Percentiles rank a stretch among this genome's conserved stretches.
These are phyloP conservation scores for Trichoderma erinaceum DNA, from an alignment of 495 filamentous ascomycete species.

Conservation along the genomic window DNA sequence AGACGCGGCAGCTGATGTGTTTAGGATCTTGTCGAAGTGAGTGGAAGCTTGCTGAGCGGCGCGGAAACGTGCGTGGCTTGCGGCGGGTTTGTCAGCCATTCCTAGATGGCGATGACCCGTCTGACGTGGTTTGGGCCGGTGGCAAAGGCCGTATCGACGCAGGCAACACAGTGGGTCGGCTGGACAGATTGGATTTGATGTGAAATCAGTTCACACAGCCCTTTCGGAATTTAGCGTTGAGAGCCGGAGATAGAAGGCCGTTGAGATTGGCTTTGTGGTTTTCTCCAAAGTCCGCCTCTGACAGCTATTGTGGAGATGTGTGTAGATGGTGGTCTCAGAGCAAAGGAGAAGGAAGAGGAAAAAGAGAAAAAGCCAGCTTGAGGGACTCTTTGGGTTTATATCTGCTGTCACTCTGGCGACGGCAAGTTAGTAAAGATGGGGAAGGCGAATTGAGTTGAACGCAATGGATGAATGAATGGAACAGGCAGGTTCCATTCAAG, in stretches of 20 bases:
- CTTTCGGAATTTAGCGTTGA: conserved; percentile 7
- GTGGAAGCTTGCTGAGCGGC: conserved; percentile 8
- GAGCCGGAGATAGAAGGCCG: not conserved
- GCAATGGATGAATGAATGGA: not conserved
- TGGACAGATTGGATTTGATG: not conserved
- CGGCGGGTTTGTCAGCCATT: conserved; percentile 17
- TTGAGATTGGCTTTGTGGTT: not conserved
- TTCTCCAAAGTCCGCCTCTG: not conserved
- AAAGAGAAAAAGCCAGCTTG: not conserved
- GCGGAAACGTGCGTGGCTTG: conserved; percentile 12
- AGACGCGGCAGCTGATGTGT: not conserved
- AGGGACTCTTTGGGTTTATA: not conserved
- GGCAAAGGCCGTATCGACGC: conserved; percentile 12
- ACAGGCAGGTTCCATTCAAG: conserved; percentile 8
- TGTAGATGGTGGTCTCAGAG: not conserved
- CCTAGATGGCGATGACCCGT: conserved; percentile 14
- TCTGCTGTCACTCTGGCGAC: not conserved
- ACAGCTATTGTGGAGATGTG: not conserved
- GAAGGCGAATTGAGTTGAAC: not conserved
- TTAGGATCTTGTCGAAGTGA: not conserved
- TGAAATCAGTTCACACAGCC: conserved; percentile 8
- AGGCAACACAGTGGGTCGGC: conserved; percentile 4
- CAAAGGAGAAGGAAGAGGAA: not conserved
- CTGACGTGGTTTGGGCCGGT: conserved; percentile 12
- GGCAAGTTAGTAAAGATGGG: not conserved